These are phyloP conservation scores for Phytophthora sp. DNA, from an alignment of 352 stramenopile species.

Conservation along the genomic window DNA sequence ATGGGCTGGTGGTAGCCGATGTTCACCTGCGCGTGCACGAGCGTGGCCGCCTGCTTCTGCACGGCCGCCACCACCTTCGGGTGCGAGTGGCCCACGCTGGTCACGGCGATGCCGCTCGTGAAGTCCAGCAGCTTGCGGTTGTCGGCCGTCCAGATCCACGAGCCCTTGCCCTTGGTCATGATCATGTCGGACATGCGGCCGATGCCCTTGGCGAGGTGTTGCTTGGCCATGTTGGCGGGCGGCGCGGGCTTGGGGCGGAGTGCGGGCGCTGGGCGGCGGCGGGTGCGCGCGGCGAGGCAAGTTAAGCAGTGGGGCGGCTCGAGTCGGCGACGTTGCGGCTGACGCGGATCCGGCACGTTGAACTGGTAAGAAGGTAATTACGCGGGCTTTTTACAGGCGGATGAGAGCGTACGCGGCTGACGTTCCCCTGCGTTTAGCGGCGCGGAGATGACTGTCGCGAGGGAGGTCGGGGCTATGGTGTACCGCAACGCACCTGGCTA, in stretches of 20 bases:
- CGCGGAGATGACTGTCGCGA: not conserved
- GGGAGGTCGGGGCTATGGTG: not conserved
- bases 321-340: too few relatives aligned
- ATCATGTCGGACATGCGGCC: constrained; percentile 87
- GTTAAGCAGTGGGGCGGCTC: constrained; percentile 31
- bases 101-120: constrained; percentile 93
- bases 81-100: constrained; percentile 93
- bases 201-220: constrained; percentile 72
- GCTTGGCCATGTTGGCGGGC: constrained; percentile 80
- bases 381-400: constrained; percentile 15
- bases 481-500: not conserved
- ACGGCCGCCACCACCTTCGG: constrained; percentile 90
- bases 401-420: constrained; percentile 34
- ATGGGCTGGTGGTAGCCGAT: constrained; percentile 93
- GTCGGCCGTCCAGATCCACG: constrained; percentile 88
- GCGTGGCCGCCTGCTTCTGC: constrained; percentile 87
- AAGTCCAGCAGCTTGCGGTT: constrained; percentile 92
- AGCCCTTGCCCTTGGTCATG: constrained; percentile 85
- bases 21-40: constrained; percentile 93
- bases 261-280: too few relatives aligned
- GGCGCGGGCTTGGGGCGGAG: too few relatives aligned
- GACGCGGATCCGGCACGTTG: constrained; percentile 19
- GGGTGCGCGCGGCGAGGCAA: constrained; percentile 32
- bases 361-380: constrained; percentile 41
- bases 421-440: constrained; percentile 18